phyloP scores from a whole-genome alignment of 2,329 filamentous ascomycete species.

The Hymenoscyphus salicellus region DNA sequence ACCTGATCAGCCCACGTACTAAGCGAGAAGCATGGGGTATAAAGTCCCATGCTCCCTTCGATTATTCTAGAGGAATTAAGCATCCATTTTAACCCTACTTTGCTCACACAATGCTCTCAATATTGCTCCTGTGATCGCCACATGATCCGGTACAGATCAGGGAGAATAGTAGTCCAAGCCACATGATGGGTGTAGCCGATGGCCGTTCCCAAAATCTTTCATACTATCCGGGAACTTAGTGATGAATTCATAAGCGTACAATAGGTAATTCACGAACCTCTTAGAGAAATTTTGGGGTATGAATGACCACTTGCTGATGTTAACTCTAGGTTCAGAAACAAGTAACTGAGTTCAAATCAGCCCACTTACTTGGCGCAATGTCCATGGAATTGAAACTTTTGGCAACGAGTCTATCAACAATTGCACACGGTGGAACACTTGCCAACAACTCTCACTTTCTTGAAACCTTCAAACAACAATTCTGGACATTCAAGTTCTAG shows the following conservation, averaged over 20 bases:
- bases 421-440: conserved; percentile 44
- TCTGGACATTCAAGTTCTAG: not conserved
- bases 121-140: too few relatives aligned
- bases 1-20: too few relatives aligned
- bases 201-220: conserved; percentile 28
- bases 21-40: too few relatives aligned
- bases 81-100: too few relatives aligned
- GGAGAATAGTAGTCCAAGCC: conserved; percentile 47
- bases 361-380: conserved; percentile 47
- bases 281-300: conserved; percentile 49
- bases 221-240: conserved; percentile 18
- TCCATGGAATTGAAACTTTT: conserved; percentile 51
- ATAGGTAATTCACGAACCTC: too few relatives aligned
- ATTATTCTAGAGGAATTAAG: too few relatives aligned
- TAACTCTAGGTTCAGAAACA: not conserved
- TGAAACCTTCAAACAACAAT: conserved; percentile 11
- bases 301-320: conserved; percentile 44
- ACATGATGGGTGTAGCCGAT: conserved; percentile 40
- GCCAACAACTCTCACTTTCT: conserved; percentile 42
- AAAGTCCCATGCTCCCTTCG: too few relatives aligned
- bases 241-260: not conserved
- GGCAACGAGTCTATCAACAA: conserved; percentile 50
- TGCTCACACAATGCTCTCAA: too few relatives aligned
- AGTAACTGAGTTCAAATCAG: not conserved
- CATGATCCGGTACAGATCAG: conserved; percentile 18